phyloP scores from a whole-genome alignment of 2,329 filamentous ascomycete species.

The Westerdykella ornata region DNA sequence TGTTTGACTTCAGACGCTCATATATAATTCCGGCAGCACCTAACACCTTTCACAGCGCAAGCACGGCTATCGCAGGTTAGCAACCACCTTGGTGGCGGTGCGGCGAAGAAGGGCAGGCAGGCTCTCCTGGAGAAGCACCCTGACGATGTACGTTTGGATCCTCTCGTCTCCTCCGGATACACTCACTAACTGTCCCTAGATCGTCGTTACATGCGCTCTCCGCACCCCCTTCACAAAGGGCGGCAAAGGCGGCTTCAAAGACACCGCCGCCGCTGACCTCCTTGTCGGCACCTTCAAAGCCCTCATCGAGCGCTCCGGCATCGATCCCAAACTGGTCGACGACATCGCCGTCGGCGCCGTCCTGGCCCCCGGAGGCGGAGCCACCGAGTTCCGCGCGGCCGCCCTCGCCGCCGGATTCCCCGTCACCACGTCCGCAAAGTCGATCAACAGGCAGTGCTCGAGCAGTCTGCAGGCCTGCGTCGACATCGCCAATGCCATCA shows the following conservation, averaged over 20 bases:
- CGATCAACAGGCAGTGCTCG: constrained; percentile 90
- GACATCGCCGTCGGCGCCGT: constrained; percentile 91
- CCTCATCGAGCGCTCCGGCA: constrained; percentile 75
- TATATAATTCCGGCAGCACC: background rate
- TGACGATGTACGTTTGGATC: constrained; percentile 46
- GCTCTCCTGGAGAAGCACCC: constrained; percentile 49
- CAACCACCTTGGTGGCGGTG: constrained; percentile 45
- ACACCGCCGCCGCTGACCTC: constrained; percentile 80
- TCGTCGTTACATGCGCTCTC: constrained; percentile 88
- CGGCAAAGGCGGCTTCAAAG: constrained; percentile 91
- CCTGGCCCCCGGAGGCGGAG: constrained; percentile 84
- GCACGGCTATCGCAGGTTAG: constrained; percentile 55
- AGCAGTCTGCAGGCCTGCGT: constrained; percentile 87
- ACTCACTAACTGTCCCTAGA: constrained; percentile 24
- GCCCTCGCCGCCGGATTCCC: constrained; percentile 87
- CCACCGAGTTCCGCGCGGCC: constrained; percentile 93
- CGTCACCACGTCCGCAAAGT: constrained; percentile 73
- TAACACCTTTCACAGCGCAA: constrained; percentile 40
- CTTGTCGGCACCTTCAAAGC: constrained; percentile 76
- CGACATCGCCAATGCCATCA: constrained; percentile 91
- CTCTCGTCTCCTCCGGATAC: background rate
- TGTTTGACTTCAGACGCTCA: constrained; percentile 1
- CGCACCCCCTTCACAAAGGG: constrained; percentile 90
- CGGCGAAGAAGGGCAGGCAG: constrained; percentile 36
- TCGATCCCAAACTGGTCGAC: constrained; percentile 82